A percentile compares a stretch with the other conserved stretches of the same genome.
phyloP scores from a whole-genome alignment of 1,284 basidiomycete genomes.

The Fistulina hepatica region DNA sequence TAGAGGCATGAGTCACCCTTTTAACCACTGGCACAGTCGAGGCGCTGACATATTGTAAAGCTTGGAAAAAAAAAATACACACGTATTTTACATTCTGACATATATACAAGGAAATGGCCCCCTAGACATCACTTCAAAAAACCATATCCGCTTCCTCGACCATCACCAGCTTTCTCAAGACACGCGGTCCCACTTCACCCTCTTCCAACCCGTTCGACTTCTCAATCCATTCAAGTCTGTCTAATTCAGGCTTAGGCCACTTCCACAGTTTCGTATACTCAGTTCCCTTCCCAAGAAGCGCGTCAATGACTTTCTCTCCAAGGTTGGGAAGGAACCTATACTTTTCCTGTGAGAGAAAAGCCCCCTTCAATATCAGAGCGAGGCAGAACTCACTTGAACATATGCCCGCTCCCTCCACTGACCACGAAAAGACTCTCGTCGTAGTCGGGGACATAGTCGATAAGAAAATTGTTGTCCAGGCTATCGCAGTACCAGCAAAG shows the following conservation, averaged over 20 bases:
- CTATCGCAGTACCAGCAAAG: conserved; percentile 1
- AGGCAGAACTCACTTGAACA: neutral
- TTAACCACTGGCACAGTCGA: too few species aligned
- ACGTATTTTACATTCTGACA: too few species aligned
- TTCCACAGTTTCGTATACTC: neutral
- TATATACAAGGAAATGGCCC: too few species aligned
- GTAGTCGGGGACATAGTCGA: neutral
- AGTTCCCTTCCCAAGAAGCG: neutral
- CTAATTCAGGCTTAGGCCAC: neutral
- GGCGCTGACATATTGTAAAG: too few species aligned
- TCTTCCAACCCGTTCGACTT: neutral
- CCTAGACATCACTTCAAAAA: too few species aligned
- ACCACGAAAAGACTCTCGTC: neutral
- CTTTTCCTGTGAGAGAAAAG: too few species aligned
- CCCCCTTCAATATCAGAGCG: neutral
- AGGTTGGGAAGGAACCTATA: neutral
- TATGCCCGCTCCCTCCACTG: neutral
- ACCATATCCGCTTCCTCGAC: neutral
- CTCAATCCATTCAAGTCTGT: neutral
- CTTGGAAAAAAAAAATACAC: too few species aligned
- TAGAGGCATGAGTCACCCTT: too few species aligned
- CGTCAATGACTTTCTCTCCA: neutral
- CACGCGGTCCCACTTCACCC: neutral
- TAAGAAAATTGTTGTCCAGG: conserved; percentile 1
- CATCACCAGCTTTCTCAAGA: neutral